Evolutionary conservation across 805 yeast species (phyloP), one percentile per base, ranked within the genome.

Genomic region (Candida ovalis): DNA sequence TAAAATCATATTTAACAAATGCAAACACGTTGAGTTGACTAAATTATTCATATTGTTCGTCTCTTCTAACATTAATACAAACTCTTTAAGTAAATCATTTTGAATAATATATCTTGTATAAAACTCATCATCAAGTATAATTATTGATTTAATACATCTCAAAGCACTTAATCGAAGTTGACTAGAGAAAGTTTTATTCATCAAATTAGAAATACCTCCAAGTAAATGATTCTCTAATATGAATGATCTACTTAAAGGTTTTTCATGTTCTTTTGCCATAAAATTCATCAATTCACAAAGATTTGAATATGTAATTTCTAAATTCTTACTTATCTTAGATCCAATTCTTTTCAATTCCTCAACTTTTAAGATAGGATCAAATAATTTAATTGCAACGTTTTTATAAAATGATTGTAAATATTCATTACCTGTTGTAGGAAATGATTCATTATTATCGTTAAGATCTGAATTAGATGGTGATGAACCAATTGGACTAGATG

Each of bases 21-120:
- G 90, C 41, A 89, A 70, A 53, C 92, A 77, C 5, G 91, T 77
- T 0, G 97, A 89, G 58, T 81, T 86, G 2, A 86, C 75, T 50
- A 90, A 67, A 59, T 83, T 86, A 61, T 86, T 81, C 35, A 67
- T 66, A 27, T 71, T 66, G 6, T 75, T 69, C 9, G 80, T 76
- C 13, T 70, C 74, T 21, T 70, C 66, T 51, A 86, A 71, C 43
- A 80, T 69, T 1, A 63, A 59, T 48, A 87, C 73, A 30, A 83
- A 71, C 22, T 53, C 57, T 5, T 66, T 64, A 43, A 89, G 73
- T 19, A 86, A 70, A 42, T 80, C 75, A 47, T 80, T 70, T 15
- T 79, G 71, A 17, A 86, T 72, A 44, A 91, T 73, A 52, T 78
- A 76, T 24, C 78, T 63, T 19, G 78, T 74, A 56, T 84, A 84